A percentile compares a stretch with the other conserved stretches of the same genome.
Evolutionary conservation across 257 asterid species (phyloP).

Genomic region (Forsythia viridissima): DNA sequence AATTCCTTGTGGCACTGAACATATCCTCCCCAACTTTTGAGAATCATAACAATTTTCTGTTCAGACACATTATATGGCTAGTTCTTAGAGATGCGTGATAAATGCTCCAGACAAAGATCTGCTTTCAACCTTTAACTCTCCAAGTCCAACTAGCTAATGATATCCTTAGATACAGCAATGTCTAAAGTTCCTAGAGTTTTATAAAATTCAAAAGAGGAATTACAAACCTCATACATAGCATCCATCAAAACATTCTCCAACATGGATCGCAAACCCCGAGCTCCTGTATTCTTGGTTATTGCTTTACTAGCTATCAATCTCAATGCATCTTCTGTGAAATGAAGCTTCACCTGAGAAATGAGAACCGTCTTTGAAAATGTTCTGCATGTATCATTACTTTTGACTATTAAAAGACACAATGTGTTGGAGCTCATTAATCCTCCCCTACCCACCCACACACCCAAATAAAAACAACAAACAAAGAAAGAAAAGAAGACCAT

Average conservation of each 20-base stretch:
- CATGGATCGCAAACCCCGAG: conserved; percentile 91
- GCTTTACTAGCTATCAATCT: conserved; percentile 87
- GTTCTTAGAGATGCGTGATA: neutral
- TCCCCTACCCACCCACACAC: neutral
- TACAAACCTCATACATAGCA: conserved; percentile 93
- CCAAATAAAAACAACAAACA: too few relatives aligned
- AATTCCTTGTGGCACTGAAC: neutral
- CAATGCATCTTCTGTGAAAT: conserved; percentile 86
- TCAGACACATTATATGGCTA: neutral
- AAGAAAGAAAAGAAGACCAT: neutral
- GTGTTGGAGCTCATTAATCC: neutral
- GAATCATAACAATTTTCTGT: neutral
- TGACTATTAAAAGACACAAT: neutral
- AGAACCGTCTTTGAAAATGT: neutral
- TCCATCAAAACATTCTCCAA: conserved; percentile 91
- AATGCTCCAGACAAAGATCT: neutral
- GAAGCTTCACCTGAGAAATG: conserved; percentile 77
- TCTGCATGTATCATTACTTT: neutral
- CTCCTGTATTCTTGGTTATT: conserved; percentile 88
- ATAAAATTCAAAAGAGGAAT: neutral
- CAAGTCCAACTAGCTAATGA: neutral
- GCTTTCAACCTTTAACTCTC: neutral
- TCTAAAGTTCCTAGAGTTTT: neutral
- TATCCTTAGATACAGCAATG: neutral
- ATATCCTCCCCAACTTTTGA: neutral